Conservation (phyloP, 31 red algal species). For the Odonthalia washingtoniensis region DNA sequence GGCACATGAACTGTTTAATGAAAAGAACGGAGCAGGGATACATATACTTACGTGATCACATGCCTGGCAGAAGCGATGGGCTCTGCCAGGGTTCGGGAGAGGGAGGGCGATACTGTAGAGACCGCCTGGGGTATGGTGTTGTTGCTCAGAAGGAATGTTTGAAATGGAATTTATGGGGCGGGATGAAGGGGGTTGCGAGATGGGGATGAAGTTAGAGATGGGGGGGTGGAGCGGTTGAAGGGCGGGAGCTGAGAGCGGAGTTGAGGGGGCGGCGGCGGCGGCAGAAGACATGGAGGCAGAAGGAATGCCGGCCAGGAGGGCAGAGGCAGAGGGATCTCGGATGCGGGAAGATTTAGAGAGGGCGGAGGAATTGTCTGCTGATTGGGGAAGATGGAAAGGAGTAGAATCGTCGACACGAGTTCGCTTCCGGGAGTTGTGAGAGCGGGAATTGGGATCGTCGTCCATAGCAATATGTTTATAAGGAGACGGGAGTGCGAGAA, state of each 20-base stretch:
- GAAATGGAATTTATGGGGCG: neutral
- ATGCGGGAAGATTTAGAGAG: neutral
- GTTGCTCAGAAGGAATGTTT: neutral
- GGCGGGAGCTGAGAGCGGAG: neutral
- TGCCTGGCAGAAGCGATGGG: conserved; percentile 73
- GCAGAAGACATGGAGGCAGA: neutral
- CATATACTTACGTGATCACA: conserved; percentile 79
- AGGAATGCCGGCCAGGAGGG: neutral
- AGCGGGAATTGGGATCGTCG: neutral
- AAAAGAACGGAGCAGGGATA: too few relatives aligned
- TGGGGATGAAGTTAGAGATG: neutral
- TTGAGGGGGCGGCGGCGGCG: neutral
- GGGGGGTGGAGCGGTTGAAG: neutral
- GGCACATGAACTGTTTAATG: too few relatives aligned
- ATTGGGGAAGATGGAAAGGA: neutral
- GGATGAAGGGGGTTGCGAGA: neutral
- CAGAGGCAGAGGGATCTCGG: neutral
- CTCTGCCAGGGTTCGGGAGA: conserved; percentile 66
- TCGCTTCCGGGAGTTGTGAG: neutral
- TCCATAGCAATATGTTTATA: too few relatives aligned
- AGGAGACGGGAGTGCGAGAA: too few relatives aligned
- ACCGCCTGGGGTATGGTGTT: neutral
- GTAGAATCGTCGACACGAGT: neutral
- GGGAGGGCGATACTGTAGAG: conserved; percentile 65
- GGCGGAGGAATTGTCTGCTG: neutral